Evolutionary conservation across 169 alveolate genomes (phyloP), one percentile per base, ranked within the genome.

Genomic region (Eimeria mitis): DNA sequence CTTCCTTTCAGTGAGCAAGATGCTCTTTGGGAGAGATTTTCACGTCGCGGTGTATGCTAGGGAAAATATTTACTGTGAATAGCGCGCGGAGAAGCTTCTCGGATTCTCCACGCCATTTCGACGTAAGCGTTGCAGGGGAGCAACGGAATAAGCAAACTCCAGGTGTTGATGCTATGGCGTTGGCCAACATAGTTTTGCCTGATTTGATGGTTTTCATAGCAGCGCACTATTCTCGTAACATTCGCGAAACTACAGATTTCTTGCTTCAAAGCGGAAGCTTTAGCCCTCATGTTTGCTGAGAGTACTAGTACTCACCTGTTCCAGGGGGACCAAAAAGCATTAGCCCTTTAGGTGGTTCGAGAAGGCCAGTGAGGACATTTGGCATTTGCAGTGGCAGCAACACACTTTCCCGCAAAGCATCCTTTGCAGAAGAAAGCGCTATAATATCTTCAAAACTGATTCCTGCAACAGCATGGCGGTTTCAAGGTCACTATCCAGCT

Each of bases 301-400:
- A 34, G 14, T 16, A 40, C 68, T n/a, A 52, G 34, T 5, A 13
- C 94, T 3, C 47, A 94, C 96, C 99, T 28, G 99, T 98, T 23
- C 99, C 99, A 16, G 99, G 99, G 16, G 99, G 99, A 19, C 99
- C 99, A 94, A 98, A 99, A 34, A 99, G 97, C 81, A 98, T 95
- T 6, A 99, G 98, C 21, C 99, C 99, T 89, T 97, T 98, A 98
- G 99, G 98, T 14, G 99, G 99, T 78, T 98, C 98, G 42, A 98
- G 96, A 34, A 99, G 96, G 37, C 99, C 99, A n/a, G 95, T 96
- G 95, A 99, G 98, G 79, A 98, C 97, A 84, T 98, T 98, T 7
- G 99, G 99, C 96, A 98, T 97, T 83, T 97, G 97, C 89, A 98
- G 79, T 0, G 99, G 99, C 96, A 99, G 95, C 65, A 98, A 95